These are phyloP conservation scores for Copromyces sp. DNA, from an alignment of 495 filamentous ascomycete genomes.

Conservation along the genomic window DNA sequence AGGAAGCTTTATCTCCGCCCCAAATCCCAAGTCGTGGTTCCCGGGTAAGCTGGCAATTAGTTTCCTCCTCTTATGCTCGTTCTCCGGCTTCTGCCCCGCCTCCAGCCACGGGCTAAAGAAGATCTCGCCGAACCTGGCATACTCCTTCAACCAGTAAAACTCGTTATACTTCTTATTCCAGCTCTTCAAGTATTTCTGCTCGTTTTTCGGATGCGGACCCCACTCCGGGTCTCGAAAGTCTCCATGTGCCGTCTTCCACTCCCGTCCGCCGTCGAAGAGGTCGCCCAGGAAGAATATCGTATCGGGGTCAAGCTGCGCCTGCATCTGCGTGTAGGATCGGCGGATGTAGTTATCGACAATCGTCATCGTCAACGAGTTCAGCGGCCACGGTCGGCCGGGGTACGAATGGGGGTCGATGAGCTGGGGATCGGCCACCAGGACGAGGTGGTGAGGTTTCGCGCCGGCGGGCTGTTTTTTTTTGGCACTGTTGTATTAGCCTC, in stretches of 20 bases:
- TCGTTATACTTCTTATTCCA: constrained; percentile 66
- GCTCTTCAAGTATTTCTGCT: constrained; percentile 45
- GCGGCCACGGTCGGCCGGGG: constrained; percentile 81
- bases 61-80: constrained; percentile 43
- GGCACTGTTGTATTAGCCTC: neutral
- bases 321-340: constrained; percentile 64
- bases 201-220: constrained; percentile 38
- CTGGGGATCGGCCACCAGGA: constrained; percentile 93
- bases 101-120: constrained; percentile 57
- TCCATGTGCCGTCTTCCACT: constrained; percentile 66
- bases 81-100: constrained; percentile 24
- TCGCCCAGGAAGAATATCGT: constrained; percentile 88
- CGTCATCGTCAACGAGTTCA: constrained; percentile 64
- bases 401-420: constrained; percentile 96
- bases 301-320: constrained; percentile 61
- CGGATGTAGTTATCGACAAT: constrained; percentile 86
- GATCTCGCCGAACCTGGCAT: constrained; percentile 64
- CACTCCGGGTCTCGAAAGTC: constrained; percentile 52
- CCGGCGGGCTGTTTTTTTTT: constrained; percentile 47
- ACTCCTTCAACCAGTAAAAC: constrained; percentile 75
- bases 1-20: constrained; percentile 63
- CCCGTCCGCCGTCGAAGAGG: constrained; percentile 90
- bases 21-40: constrained; percentile 97
- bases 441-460: constrained; percentile 74
- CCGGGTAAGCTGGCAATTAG: constrained; percentile 78